Conservation (phyloP, 441 rosid genomes). For the Aleurites moluccanus region DNA sequence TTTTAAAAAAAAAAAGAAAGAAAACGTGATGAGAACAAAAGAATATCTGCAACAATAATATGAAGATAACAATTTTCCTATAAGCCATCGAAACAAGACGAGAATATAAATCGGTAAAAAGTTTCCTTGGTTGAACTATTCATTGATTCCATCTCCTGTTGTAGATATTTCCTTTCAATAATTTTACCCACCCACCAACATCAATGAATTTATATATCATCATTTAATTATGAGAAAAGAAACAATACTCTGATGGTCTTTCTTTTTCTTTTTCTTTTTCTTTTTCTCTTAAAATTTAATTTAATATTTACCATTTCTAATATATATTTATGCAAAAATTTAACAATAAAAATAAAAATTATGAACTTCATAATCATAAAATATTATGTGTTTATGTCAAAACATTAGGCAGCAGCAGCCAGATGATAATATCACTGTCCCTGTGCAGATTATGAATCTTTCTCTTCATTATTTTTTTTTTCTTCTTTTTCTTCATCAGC, state of each 20-base stretch:
- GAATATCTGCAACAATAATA: background rate
- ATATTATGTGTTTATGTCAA: background rate
- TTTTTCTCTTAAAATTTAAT: too few relatives aligned
- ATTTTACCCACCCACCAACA: too few relatives aligned
- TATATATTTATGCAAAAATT: background rate
- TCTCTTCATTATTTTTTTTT: slow-evolving; percentile 29
- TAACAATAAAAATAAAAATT: background rate
- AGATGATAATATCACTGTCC: slow-evolving; percentile 17
- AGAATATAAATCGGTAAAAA: background rate
- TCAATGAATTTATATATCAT: too few relatives aligned
- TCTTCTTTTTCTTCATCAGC: slow-evolving; percentile 52
- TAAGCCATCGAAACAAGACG: too few relatives aligned
- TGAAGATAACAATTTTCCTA: background rate
- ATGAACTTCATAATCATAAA: background rate
- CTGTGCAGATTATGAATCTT: slow-evolving; percentile 3
- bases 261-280: too few relatives aligned
- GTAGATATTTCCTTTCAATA: too few relatives aligned
- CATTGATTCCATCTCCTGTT: background rate
- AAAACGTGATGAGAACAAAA: too few relatives aligned
- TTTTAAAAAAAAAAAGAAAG: too few relatives aligned
- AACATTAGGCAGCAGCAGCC: slow-evolving; percentile 35
- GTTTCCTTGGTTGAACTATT: background rate
- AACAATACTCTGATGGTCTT: too few relatives aligned
- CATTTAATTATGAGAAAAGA: too few relatives aligned
- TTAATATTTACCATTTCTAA: background rate